These are phyloP conservation scores for Volvox africanus DNA, from an alignment of 139 green algal genomes.

Conservation along the genomic window DNA sequence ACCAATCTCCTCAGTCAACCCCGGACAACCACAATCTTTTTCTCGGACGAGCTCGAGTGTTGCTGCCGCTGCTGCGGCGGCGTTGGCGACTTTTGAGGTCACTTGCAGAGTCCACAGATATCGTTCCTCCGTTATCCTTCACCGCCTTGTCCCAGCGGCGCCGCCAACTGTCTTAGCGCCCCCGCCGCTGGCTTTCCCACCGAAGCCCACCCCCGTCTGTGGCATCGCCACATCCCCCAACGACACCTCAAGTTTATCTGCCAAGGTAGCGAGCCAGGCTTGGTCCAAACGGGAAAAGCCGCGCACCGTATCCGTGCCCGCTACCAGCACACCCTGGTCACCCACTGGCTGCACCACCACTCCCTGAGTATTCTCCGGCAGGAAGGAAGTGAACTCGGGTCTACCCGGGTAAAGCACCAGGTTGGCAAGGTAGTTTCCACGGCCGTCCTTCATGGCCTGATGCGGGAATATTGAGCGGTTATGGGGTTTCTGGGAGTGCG, in stretches of 20 bases:
- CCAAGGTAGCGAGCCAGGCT: conserved; percentile 50
- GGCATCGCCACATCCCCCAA: conserved; percentile 61
- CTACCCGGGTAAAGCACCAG: conserved; percentile 89
- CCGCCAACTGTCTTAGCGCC: not conserved
- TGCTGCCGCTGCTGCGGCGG: no score
- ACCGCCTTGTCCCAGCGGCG: not conserved
- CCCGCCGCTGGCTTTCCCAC: not conserved
- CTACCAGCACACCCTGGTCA: conserved; percentile 78
- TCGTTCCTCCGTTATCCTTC: not conserved
- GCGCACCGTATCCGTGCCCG: conserved; percentile 78
- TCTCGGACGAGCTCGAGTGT: no score
- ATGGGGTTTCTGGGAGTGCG: no score
- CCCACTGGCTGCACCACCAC: conserved; percentile 84
- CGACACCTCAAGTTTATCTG: conserved; percentile 85
- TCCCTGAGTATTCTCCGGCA: conserved; percentile 82
- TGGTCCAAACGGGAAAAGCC: conserved; percentile 89
- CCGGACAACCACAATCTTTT: not conserved
- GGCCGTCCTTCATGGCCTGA: conserved; percentile 66
- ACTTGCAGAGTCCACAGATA: not conserved
- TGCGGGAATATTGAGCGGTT: not conserved
- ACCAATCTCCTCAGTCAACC: not conserved
- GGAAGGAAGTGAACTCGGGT: conserved; percentile 80
- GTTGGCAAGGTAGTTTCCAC: conserved; percentile 93
- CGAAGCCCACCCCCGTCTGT: conserved; percentile 40
- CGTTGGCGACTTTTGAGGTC: no score